Conservation (phyloP, 2,329 filamentous ascomycete genomes). For the Incumbomyces lentus region DNA sequence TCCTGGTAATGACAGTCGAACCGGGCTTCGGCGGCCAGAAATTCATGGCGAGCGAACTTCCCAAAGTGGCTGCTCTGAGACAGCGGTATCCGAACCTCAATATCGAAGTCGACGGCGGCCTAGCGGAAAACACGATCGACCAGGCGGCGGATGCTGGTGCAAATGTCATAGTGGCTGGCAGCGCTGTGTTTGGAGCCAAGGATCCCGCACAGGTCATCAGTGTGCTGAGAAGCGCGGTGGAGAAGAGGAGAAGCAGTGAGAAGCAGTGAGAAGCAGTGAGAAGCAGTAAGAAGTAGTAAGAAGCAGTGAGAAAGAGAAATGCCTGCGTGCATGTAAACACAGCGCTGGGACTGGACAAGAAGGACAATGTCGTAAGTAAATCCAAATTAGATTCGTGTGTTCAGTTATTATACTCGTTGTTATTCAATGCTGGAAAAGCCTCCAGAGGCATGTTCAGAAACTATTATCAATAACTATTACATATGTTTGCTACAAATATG, state of each 20-base stretch:
- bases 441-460: too few relatives aligned
- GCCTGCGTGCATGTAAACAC: too few relatives aligned
- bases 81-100: slow-evolving; percentile 80
- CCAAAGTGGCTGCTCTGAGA: slow-evolving; percentile 79
- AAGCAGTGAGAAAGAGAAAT: too few relatives aligned
- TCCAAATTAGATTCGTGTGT: too few relatives aligned
- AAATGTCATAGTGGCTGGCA: slow-evolving; percentile 95
- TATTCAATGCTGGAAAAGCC: too few relatives aligned
- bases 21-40: slow-evolving; percentile 97
- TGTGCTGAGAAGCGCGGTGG: slow-evolving; percentile 68
- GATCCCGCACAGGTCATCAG: slow-evolving; percentile 79
- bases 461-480: too few relatives aligned
- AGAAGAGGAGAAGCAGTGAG: slow-evolving; percentile 40
- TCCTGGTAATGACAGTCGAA: slow-evolving; percentile 95
- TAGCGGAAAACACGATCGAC: slow-evolving; percentile 81
- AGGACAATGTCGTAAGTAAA: too few relatives aligned
- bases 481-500: too few relatives aligned
- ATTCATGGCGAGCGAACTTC: slow-evolving; percentile 92
- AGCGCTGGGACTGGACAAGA: too few relatives aligned
- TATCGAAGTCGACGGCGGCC: slow-evolving; percentile 92
- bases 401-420: too few relatives aligned
- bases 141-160: slow-evolving; percentile 90
- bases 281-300: slow-evolving; percentile 10
- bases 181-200: slow-evolving; percentile 85
- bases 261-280: slow-evolving; percentile 12